phyloP scores from a whole-genome alignment of 306 rosid species.

The Casuarina cunninghamiana region DNA sequence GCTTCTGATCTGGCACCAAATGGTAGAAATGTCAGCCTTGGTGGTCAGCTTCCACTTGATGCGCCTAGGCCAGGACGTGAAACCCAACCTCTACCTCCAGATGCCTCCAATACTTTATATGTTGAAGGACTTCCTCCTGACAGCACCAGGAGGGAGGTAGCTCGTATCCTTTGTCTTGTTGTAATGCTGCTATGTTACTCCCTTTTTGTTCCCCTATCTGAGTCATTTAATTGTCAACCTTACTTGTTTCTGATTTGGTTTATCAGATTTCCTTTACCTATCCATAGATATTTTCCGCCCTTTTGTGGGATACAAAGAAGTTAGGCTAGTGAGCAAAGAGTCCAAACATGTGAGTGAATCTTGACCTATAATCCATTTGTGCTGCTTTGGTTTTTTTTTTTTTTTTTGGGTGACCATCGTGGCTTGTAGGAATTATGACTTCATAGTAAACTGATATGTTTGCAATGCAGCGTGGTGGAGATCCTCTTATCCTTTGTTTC shows the following conservation, averaged over 20 bases:
- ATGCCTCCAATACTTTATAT: slow-evolving; percentile 86
- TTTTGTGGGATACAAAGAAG: slow-evolving; percentile 92
- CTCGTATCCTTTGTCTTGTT: slow-evolving; percentile 70
- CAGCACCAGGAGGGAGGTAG: slow-evolving; percentile 79
- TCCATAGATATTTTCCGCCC: slow-evolving; percentile 83
- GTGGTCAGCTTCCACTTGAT: slow-evolving; percentile 63
- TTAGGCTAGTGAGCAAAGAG: slow-evolving; percentile 86
- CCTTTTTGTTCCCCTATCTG: slow-evolving; percentile 13
- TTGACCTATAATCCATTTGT: slow-evolving; percentile 6
- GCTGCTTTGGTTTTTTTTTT: slow-evolving; percentile 3
- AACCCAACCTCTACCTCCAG: slow-evolving; percentile 75
- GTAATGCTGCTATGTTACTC: slow-evolving; percentile 18
- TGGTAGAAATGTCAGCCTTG: slow-evolving; percentile 52
- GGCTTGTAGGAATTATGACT: slow-evolving; percentile 13
- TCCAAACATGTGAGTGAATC: slow-evolving; percentile 70
- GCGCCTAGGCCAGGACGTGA: slow-evolving; percentile 66
- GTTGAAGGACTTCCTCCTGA: slow-evolving; percentile 94
- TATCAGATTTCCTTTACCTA: slow-evolving; percentile 36
- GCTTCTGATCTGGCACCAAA: slow-evolving; percentile 62
- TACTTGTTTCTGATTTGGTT: background rate
- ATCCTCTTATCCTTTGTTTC: slow-evolving; percentile 85
- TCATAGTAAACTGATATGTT: slow-evolving; percentile 26
- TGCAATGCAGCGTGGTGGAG: slow-evolving; percentile 79
- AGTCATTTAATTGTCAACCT: background rate
- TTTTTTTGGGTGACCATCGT: background rate